These are phyloP conservation scores for Nadsonia fulvescens DNA, from an alignment of 805 yeast species.

Conservation along the genomic window DNA sequence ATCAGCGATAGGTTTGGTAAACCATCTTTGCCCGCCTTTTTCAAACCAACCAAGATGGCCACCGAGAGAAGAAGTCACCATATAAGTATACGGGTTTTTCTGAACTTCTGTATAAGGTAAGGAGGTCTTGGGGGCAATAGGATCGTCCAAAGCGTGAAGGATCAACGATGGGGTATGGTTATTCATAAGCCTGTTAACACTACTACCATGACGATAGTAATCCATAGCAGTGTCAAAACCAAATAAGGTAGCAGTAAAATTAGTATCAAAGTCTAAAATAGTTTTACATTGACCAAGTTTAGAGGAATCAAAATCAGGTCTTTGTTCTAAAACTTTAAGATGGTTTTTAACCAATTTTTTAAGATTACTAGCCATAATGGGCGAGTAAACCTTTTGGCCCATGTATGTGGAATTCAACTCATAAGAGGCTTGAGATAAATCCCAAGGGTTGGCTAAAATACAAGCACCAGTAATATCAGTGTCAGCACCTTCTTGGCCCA, in stretches of 20 bases:
- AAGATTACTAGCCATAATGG: conserved; percentile 32
- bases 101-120: conserved; percentile 35
- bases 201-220: conserved; percentile 48
- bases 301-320: conserved; percentile 16
- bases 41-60: conserved; percentile 76
- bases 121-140: conserved; percentile 36
- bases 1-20: conserved; percentile 30
- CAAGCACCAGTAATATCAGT: conserved; percentile 33
- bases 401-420: conserved; percentile 24
- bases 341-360: conserved; percentile 27
- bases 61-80: conserved; percentile 48
- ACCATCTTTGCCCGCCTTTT: conserved; percentile 49
- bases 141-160: conserved; percentile 57
- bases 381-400: conserved; percentile 31
- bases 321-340: conserved; percentile 20
- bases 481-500: conserved; percentile 41
- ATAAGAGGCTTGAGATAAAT: conserved; percentile 32
- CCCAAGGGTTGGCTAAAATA: conserved; percentile 60
- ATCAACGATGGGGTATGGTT: conserved; percentile 47
- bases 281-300: conserved; percentile 10
- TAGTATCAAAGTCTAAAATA: conserved; percentile 44
- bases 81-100: conserved; percentile 39
- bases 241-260: conserved; percentile 44
- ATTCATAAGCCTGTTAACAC: conserved; percentile 30
- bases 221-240: conserved; percentile 47